Base-by-base conservation (phyloP, 108 stramenopile genomes). In the Stephanodiscus triporus region DNA sequence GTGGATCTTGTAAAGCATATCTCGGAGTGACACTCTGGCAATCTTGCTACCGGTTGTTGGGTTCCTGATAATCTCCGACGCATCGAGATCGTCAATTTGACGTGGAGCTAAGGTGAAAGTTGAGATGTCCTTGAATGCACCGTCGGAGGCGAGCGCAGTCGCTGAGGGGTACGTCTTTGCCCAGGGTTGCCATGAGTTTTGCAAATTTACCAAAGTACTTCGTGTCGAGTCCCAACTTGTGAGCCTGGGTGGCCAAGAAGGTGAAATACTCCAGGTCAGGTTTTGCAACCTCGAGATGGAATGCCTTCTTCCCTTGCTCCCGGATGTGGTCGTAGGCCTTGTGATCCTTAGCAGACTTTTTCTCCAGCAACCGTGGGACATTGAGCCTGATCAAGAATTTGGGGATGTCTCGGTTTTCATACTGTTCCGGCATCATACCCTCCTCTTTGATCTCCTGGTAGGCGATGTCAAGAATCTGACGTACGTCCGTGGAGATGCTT, bases 281-380 rank as follows among this genome's bases (percentile, higher is more conserved):
- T 26, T 22, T 60, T 8, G 58, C 58, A 2, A 60, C 58, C 58
- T 60, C 58, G 4, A 60, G n/a, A 9, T 60, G 58, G 13, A 60
- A 24, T 16, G 34, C 58, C n/a, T n/a, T n/a, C n/a, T n/a, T n/a
- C n/a, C n/a, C n/a, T n/a, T n/a, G n/a, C n/a, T n/a, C n/a, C n/a
- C 34, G 8, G 32, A 22, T n/a, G 32, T 23, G 29, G 13, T 60
- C 58, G 58, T n/a, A 17, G 4, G 20, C 17, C 34, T 60, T 26
- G 58, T 60, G 3, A 4, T n/a, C 22, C 34, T 60, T 60, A 10
- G 16, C n/a, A 4, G 16, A n/a, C 22, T 17, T n/a, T 4, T 26
- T n/a, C 32, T 20, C 23, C 5, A 24, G 16, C 4, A 36, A 6
- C 16, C 58, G 58, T 24, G 58, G 58, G 8, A 24, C 17, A 26